These are phyloP conservation scores for Saturnispora sanitii DNA, from an alignment of 805 yeast genomes.

Conservation along the genomic window DNA sequence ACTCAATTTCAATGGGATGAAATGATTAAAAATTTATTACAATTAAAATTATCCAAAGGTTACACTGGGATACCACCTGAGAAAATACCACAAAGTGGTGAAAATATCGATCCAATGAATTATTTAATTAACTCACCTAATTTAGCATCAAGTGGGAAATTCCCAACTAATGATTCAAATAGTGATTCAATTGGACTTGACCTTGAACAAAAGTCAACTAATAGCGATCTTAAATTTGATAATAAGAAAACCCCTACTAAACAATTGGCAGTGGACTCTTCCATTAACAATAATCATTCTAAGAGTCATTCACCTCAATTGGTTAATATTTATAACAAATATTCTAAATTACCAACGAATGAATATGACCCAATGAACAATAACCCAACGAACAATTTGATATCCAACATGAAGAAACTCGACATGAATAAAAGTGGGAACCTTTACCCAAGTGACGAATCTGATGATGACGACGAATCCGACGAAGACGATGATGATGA, in stretches of 20 bases:
- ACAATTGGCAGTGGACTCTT: neutral
- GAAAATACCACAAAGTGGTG: conserved; percentile 14
- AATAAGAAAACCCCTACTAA: neutral
- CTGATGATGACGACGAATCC: neutral
- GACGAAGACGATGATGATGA: conserved; percentile 8
- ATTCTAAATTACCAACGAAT: conserved; percentile 24
- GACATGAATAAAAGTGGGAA: conserved; percentile 9
- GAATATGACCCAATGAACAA: conserved; percentile 7
- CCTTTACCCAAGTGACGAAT: conserved; percentile 14
- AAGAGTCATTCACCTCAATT: conserved; percentile 25
- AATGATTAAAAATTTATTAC: conserved; percentile 45
- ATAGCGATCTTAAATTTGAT: neutral
- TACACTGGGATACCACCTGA: conserved; percentile 66
- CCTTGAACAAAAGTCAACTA: neutral
- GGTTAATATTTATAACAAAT: conserved; percentile 25
- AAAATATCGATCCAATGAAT: conserved; percentile 8
- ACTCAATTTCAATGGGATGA: conserved; percentile 47
- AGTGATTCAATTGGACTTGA: too few relatives aligned
- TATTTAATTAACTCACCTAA: conserved; percentile 11
- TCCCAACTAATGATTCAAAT: too few relatives aligned
- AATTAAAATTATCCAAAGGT: conserved; percentile 44
- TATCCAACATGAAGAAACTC: neutral
- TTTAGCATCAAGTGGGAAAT: neutral
- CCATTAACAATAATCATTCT: too few relatives aligned
- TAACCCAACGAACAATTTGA: conserved; percentile 5